Evolutionary conservation across 305 asterid species (phyloP), one percentile per base, ranked within the genome.

Genomic region (Ilex paraguariensis): DNA sequence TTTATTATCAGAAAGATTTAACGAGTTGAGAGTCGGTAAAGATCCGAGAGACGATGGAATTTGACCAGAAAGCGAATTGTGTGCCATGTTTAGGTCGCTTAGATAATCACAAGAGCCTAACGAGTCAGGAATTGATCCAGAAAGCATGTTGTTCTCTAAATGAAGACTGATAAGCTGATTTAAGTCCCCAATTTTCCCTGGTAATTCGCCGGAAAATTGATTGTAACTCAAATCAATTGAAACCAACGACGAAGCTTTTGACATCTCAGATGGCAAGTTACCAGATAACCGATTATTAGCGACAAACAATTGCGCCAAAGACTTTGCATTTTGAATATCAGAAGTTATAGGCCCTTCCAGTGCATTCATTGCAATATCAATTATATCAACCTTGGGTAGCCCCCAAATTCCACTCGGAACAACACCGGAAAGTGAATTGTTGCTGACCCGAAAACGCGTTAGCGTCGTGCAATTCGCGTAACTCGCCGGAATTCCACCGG

Each of bases 381-480:
- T 74, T 10, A 87, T 64, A 5, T 66, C 66, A 3, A 77, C 70
- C 1, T 74, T 75, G 0, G 95, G 97, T 57, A 92, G 60, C 3
- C 93, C 96, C 96, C 96, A 92, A 13, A 92, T 62, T 17, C 93
- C 95, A 7, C 65, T 61, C 5, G 97, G 97, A 57, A 92, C 82
- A 4, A 13, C 81, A 6, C 97, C 96, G 17, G 95, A 76, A 0
- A 91, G 90, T 70, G 64, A 60, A 66, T 91, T 91, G 3, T 75
- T 68, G 72, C 70, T 87, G 61, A 91, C 91, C 8, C 97, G 82
- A 9, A 91, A 63, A 12, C 98, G 90, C 0, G 66, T 56, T 57
- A 91, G 48, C 31, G 75, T 77, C 40, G 60, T 57, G 76, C 98
- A 91, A 46, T 54, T 77, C 1, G 74, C 82, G 54, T 91, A 91